A percentile compares a stretch with the other conserved stretches of the same genome.
Conservation (phyloP, 2,329 filamentous ascomycete species). For the Berkeleyomyces rouxiae region DNA sequence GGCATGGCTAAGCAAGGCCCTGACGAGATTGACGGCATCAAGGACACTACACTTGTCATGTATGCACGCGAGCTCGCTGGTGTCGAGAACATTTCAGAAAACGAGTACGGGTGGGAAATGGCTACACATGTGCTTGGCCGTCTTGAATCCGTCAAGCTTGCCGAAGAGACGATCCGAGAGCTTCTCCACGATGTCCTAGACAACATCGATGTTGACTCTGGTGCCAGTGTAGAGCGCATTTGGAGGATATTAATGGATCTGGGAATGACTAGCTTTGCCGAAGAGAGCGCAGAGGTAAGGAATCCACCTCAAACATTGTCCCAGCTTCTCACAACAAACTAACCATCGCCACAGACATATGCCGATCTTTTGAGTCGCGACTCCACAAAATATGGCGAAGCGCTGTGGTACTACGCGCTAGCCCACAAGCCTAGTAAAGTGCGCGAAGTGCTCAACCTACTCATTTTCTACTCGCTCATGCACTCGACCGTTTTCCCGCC, state of each 20-base stretch:
- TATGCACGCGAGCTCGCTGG: slow-evolving; percentile 56
- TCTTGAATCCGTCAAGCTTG: slow-evolving; percentile 55
- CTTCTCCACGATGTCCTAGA: slow-evolving; percentile 52
- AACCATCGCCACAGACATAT: slow-evolving; percentile 44
- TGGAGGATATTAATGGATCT: slow-evolving; percentile 63
- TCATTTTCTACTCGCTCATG: slow-evolving; percentile 74
- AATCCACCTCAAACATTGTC: background rate
- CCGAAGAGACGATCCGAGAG: slow-evolving; percentile 56
- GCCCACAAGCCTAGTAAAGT: slow-evolving; percentile 66
- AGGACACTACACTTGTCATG: slow-evolving; percentile 60
- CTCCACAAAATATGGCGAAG: slow-evolving; percentile 66
- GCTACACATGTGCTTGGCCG: slow-evolving; percentile 69
- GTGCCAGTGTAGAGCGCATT: slow-evolving; percentile 62
- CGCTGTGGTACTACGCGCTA: slow-evolving; percentile 79
- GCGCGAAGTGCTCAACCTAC: slow-evolving; percentile 67
- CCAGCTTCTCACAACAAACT: slow-evolving; percentile 14
- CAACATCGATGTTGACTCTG: slow-evolving; percentile 45
- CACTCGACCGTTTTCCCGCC: slow-evolving; percentile 70
- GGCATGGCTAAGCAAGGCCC: slow-evolving; percentile 45
- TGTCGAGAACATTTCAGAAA: slow-evolving; percentile 31
- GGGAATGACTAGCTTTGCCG: slow-evolving; percentile 61
- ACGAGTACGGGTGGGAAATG: slow-evolving; percentile 71
- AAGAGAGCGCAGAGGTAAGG: slow-evolving; percentile 66
- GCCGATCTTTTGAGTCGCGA: slow-evolving; percentile 59
- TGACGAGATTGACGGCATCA: slow-evolving; percentile 47